Base-by-base conservation (phyloP, 805 yeast genomes). In the Starmerella vaccinii region DNA sequence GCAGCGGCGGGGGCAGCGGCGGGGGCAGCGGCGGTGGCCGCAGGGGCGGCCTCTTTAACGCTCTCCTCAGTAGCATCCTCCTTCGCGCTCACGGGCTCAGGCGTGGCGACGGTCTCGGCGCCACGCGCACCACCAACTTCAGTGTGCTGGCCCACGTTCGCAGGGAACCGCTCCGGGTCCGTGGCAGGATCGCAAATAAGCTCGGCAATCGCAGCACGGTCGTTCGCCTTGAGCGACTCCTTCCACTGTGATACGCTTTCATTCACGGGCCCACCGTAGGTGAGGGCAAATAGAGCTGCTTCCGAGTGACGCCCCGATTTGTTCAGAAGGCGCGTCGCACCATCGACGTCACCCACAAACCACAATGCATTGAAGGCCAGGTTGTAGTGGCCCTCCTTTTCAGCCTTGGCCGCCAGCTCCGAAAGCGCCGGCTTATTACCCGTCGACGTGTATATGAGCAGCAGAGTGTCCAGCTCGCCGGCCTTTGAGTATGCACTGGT, bases 351-450 rank as follows among this genome's bases (percentile, higher is more conserved):
- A 35, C 95, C 90, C 29, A 82, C 76, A 49, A 80, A 71, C 97
- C 97, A 92, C 65, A 80, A 80, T 12, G 95, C 83, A 63, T 85
- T 87, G 72, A 88, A 92, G 23, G 97, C 95, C 51, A 89, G 72
- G 66, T 92, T 92, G 68, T 80, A 85, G 64, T 82, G 82, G 45
- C 97, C 97, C 41, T 71, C 74, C n/a, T 65, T 69, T 59, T 76
- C 79, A 45, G 95, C 89, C 43, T 70, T 68, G 49, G 72, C 71
- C 5, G 92, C 95, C 34, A 90, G 73, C 49, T 71, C 69, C 19
- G 69, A 65, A 55, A 92, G 75, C 35, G 78, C 82, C 9, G 67
- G 68, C 59, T 71, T 72, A 65, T 86, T 75, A 63, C 86, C 89
- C 45, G 89, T 75, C 7, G 95, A 83, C 9, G 95, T 80, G 67